Evolutionary conservation across 257 asterid species (phyloP).

Genomic region (Solanum rostratum): DNA sequence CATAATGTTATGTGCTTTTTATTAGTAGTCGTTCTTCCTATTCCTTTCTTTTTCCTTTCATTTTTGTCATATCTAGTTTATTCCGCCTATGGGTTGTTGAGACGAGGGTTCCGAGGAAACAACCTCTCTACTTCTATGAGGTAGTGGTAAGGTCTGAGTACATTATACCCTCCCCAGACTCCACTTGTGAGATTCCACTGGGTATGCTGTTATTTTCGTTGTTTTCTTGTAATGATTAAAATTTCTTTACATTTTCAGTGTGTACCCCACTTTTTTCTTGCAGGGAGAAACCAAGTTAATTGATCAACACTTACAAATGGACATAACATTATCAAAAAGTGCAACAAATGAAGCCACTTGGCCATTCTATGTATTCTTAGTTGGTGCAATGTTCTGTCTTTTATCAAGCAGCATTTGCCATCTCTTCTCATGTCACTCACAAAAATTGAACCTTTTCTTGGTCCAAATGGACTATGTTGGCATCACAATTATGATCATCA

Average conservation of each 20-base stretch:
- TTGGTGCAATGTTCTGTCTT: constrained; percentile 87
- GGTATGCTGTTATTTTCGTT: too few relatives aligned
- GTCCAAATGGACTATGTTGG: constrained; percentile 86
- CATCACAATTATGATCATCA: constrained; percentile 82
- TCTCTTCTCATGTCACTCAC: constrained; percentile 83
- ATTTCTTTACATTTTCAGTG: constrained; percentile 9
- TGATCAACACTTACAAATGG: constrained; percentile 18
- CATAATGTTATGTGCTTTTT: too few relatives aligned
- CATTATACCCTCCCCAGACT: too few relatives aligned
- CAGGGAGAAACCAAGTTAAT: background rate
- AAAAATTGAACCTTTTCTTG: constrained; percentile 30
- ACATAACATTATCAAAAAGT: constrained; percentile 15
- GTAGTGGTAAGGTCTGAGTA: too few relatives aligned
- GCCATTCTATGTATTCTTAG: constrained; percentile 78
- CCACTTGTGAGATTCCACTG: too few relatives aligned
- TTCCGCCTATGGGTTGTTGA: too few relatives aligned
- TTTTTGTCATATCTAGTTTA: too few relatives aligned
- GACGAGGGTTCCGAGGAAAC: too few relatives aligned
- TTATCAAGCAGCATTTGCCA: constrained; percentile 81
- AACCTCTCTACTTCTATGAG: too few relatives aligned
- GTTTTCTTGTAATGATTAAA: background rate
- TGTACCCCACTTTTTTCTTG: background rate
- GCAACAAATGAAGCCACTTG: constrained; percentile 28
- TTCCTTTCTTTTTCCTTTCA: too few relatives aligned
- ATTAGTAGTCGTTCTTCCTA: too few relatives aligned